Conservation (phyloP, 1,139 yeast species). For the Candida buenavistaensis region DNA sequence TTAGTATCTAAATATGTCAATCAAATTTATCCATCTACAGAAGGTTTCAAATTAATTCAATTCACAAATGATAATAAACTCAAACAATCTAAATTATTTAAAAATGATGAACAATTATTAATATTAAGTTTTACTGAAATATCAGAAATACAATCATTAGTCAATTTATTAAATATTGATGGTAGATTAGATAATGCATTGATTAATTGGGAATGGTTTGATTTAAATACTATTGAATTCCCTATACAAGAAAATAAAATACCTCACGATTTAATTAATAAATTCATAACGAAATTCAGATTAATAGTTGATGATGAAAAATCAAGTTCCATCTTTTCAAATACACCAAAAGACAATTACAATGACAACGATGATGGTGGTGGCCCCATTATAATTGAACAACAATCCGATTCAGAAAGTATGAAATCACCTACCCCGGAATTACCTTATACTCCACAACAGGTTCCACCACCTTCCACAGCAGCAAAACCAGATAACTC, state of each 20-base stretch:
- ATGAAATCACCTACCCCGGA: conserved; percentile 12
- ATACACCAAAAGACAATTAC: conserved; percentile 4
- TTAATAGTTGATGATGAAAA: conserved; percentile 16
- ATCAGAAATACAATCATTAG: conserved; percentile 13
- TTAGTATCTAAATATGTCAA: conserved; percentile 28
- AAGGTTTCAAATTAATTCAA: conserved; percentile 9
- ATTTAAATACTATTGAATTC: conserved; percentile 20
- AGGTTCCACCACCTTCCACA: conserved; percentile 2
- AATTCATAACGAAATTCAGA: conserved; percentile 22
- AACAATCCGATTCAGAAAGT: conserved; percentile 15
- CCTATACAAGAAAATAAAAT: conserved; percentile 26
- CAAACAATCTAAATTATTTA: conserved; percentile 14
- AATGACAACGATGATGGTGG: conserved; percentile 6
- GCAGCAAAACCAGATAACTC: conserved; percentile 5
- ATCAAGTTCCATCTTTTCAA: conserved; percentile 13
- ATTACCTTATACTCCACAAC: conserved; percentile 9
- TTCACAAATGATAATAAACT: conserved; percentile 13
- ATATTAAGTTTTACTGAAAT: conserved; percentile 16
- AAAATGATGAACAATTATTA: conserved; percentile 13
- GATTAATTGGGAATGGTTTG: conserved; percentile 25
- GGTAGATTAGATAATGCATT: conserved; percentile 22
- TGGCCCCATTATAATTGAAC: conserved; percentile 15
- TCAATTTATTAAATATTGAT: conserved; percentile 15
- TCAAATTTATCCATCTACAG: conserved; percentile 14
- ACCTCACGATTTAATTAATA: conserved; percentile 23